Conservation (phyloP, 345 rosid species). For the Zanthoxylum bungeanum region DNA sequence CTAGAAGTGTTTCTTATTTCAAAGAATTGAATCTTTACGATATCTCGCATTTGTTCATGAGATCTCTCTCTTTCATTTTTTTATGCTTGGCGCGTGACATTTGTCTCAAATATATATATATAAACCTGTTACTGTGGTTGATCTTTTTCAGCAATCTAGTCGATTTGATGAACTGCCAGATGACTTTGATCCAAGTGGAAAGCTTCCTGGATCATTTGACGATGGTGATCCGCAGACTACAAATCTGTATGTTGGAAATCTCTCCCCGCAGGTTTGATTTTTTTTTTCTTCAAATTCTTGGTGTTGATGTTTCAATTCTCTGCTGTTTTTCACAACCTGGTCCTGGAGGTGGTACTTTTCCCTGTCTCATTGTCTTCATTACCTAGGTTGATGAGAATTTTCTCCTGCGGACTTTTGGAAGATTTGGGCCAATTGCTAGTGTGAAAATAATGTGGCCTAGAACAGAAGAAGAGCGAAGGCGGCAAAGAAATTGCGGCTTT, state of each 20-base stretch:
- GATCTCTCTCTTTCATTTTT: not conserved
- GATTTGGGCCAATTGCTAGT: conserved; percentile 99
- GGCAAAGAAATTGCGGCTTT: conserved; percentile 96
- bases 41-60: not conserved
- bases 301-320: not conserved
- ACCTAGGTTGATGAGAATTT: conserved; percentile 96
- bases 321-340: not conserved
- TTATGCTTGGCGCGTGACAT: too few relatives aligned
- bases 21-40: too few relatives aligned
- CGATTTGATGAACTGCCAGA: conserved; percentile 96
- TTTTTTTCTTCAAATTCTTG: conserved; percentile 14
- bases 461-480: conserved; percentile 91
- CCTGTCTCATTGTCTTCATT: conserved; percentile 14
- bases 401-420: conserved; percentile 95
- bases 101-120: not conserved
- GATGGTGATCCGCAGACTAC: conserved; percentile 99
- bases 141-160: conserved; percentile 70
- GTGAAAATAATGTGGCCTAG: conserved; percentile 99
- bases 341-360: not conserved
- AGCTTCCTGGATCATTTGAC: conserved; percentile 91
- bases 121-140: conserved; percentile 16
- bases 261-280: conserved; percentile 71
- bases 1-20: not conserved
- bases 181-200: conserved; percentile 99
- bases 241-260: conserved; percentile 97